Base-by-base conservation (phyloP, 2,329 filamentous ascomycete genomes). In the Talaromyces marneffei region DNA sequence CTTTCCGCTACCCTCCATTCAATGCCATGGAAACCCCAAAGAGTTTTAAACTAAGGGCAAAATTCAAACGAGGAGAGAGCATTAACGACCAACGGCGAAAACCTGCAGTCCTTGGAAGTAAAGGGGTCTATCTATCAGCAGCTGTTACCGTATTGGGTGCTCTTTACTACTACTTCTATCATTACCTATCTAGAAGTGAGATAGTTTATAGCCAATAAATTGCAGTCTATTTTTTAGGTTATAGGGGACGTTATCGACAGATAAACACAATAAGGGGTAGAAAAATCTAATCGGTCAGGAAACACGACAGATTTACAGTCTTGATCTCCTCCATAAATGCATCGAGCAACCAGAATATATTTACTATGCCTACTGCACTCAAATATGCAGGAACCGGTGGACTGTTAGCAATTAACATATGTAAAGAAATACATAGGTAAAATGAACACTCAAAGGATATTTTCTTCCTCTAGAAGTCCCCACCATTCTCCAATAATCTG, bases 11-110 rank as follows among this genome's bases (percentile, higher is more conserved):
- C 23, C 60, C 60, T n/a, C 60, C 60, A 23, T 62, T 39, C 33
- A 35, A 35, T 31, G 27, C 60, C 23, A 29, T 14, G n/a, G 16
- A 62, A 29, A 52, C 59, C 37, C 62, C 60, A 44, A 60, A 64
- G n/a, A 50, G 54, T 25, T 44, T 64, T 23, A 58, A 48, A 35
- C 27, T 31, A n/a, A 55, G 52, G 31, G 54, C 54, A 23, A 42
- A 54, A 27, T 62, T 62, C 29, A 58, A 55, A 16, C 60, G 60
- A 16, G 60, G 55, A 9, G 60, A 62, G 50, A 48, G 25, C 23
- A 58, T 54, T 5, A 27, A 42, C 6, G 60, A 62, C 33, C 60
- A 62, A 52, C 29, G 33, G 9, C 33, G 23, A 10, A 37, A 29
- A 10, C 10, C 10, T 14, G 29, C 46, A 23, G 23, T 7, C 4